These are phyloP conservation scores for Diddensiella santjacobensis DNA, from an alignment of 805 yeast genomes.

Conservation along the genomic window DNA sequence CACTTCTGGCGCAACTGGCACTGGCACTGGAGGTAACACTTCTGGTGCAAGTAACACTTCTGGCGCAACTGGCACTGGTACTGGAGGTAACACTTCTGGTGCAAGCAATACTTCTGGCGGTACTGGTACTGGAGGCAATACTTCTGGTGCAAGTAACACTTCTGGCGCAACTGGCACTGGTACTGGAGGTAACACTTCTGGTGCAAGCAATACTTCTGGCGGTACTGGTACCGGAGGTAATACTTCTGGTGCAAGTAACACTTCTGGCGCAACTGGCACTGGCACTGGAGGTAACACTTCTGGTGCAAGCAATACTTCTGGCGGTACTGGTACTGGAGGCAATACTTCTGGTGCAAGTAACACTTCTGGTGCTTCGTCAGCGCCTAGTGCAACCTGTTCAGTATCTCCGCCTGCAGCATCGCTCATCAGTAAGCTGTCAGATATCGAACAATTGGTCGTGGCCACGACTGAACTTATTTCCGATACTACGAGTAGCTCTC, in stretches of 20 bases:
- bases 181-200: conserved; percentile 5
- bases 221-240: background rate
- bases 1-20: background rate
- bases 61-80: conserved; percentile 9
- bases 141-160: conserved; percentile 8
- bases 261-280: conserved; percentile 4
- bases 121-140: conserved; percentile 11
- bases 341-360: background rate
- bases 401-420: background rate
- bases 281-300: conserved; percentile 3
- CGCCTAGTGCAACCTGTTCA: conserved; percentile 2
- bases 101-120: conserved; percentile 16
- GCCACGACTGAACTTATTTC: background rate
- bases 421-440: background rate
- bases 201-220: conserved; percentile 4
- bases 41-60: background rate
- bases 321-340: background rate
- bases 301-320: background rate
- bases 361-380: background rate
- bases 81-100: conserved; percentile 16
- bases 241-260: background rate
- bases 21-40: background rate
- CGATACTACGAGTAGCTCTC: background rate
- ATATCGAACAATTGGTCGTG: background rate
- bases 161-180: conserved; percentile 11